Evolutionary conservation across 352 stramenopile species (phyloP).

Genomic region (Thraustotheca clavata): DNA sequence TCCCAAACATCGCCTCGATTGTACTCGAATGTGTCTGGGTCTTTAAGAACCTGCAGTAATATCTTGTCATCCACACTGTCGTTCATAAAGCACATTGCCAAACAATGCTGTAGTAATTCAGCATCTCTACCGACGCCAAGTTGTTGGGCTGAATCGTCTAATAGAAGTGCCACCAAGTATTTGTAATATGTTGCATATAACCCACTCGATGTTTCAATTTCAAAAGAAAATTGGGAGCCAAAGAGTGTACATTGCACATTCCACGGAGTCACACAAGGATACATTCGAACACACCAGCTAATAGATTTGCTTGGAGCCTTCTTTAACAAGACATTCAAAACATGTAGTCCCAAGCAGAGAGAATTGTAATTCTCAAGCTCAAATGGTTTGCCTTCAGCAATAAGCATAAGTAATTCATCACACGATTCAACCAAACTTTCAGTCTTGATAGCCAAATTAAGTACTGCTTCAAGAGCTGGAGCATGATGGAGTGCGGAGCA

Average conservation of each 20-base stretch:
- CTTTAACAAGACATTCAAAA: constrained; percentile 74
- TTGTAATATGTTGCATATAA: neutral
- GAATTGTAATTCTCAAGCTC: constrained; percentile 29
- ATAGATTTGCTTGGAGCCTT: constrained; percentile 62
- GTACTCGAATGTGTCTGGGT: neutral
- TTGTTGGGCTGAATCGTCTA: neutral
- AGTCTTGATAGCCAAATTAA: constrained; percentile 73
- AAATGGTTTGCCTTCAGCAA: constrained; percentile 50
- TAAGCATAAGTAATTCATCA: constrained; percentile 69
- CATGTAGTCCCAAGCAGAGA: constrained; percentile 62
- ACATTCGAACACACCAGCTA: constrained; percentile 59
- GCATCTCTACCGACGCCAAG: neutral
- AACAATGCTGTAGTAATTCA: neutral
- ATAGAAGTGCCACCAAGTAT: constrained; percentile 6
- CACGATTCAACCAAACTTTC: constrained; percentile 64
- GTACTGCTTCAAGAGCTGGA: constrained; percentile 51
- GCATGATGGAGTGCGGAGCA: constrained; percentile 63
- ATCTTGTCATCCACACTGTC: neutral
- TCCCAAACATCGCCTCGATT: neutral
- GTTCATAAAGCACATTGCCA: neutral
- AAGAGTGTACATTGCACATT: constrained; percentile 77
- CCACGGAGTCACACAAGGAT: constrained; percentile 63
- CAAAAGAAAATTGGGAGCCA: constrained; percentile 38
- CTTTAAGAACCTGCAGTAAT: neutral
- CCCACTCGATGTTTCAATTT: neutral